A percentile compares a stretch with the other conserved stretches of the same genome.
phyloP scores from a whole-genome alignment of 495 filamentous ascomycete genomes.

The Schizothecium vesticola region DNA sequence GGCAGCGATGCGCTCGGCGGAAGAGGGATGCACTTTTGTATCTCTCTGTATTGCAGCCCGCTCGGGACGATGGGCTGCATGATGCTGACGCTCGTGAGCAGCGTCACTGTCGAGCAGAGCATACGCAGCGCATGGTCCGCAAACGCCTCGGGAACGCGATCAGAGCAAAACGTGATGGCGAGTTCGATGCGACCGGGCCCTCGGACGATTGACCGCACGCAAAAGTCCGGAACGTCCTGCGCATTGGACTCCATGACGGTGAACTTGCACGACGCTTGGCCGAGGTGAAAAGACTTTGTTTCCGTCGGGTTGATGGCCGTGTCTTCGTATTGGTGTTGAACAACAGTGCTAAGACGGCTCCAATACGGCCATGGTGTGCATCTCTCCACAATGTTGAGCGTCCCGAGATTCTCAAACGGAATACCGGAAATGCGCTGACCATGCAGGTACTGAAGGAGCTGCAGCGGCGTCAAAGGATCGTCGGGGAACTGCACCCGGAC shows the following conservation, averaged over 20 bases:
- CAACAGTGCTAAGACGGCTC: slow-evolving; percentile 42
- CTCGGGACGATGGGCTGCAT: slow-evolving; percentile 37
- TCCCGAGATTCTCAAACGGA: slow-evolving; percentile 40
- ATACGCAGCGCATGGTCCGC: slow-evolving; percentile 38
- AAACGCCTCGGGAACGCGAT: slow-evolving; percentile 33
- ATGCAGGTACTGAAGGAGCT: slow-evolving; percentile 37
- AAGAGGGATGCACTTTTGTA: slow-evolving; percentile 35
- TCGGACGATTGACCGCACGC: slow-evolving; percentile 34
- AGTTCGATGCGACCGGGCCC: slow-evolving; percentile 30
- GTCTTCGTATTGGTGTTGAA: slow-evolving; percentile 40
- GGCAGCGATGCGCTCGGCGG: slow-evolving; percentile 17
- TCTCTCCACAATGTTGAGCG: slow-evolving; percentile 40
- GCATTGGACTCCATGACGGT: slow-evolving; percentile 34
- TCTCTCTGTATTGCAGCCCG: slow-evolving; percentile 31
- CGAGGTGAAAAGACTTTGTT: slow-evolving; percentile 37
- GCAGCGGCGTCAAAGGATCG: slow-evolving; percentile 34
- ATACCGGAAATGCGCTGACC: slow-evolving; percentile 36
- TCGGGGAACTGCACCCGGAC: slow-evolving; percentile 41
- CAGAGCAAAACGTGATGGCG: slow-evolving; percentile 39
- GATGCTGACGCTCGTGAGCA: slow-evolving; percentile 38
- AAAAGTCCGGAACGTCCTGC: slow-evolving; percentile 36
- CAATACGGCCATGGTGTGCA: slow-evolving; percentile 46
- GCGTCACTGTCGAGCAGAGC: slow-evolving; percentile 36
- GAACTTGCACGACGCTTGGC: slow-evolving; percentile 35
- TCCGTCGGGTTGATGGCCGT: slow-evolving; percentile 27